Evolutionary conservation across 202 grass and related monocot species (phyloP).

Genomic region (Bolboschoenoplectus hybrid): DNA sequence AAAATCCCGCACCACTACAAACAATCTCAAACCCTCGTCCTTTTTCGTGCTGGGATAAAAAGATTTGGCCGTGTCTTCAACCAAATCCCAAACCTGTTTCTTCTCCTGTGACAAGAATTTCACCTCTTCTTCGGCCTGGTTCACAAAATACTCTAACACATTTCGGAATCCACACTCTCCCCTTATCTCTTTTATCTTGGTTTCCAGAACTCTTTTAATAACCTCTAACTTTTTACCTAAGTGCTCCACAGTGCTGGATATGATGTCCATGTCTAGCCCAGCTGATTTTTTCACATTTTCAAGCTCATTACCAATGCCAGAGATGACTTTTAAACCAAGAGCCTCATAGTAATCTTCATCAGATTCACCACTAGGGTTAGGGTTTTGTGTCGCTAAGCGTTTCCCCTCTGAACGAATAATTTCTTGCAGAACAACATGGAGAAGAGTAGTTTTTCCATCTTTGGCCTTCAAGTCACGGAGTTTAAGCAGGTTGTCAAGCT

Average conservation of each 20-base stretch:
- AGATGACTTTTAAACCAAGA: constrained; percentile 73
- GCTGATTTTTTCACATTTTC: constrained; percentile 81
- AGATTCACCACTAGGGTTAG: constrained; percentile 34
- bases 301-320: constrained; percentile 66
- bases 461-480: constrained; percentile 74
- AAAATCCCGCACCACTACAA: constrained; percentile 78
- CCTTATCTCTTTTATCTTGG: constrained; percentile 25
- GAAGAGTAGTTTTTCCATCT: constrained; percentile 86
- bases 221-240: constrained; percentile 62
- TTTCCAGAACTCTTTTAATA: constrained; percentile 73
- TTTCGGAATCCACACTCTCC: constrained; percentile 84
- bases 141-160: constrained; percentile 51
- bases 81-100: constrained; percentile 58
- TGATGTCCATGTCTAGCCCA: constrained; percentile 64
- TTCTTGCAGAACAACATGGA: constrained; percentile 92
- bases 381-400: constrained; percentile 48
- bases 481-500: constrained; percentile 88
- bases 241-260: constrained; percentile 57
- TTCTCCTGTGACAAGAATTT: constrained; percentile 64
- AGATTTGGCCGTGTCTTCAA: constrained; percentile 41
- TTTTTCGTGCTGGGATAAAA: constrained; percentile 42
- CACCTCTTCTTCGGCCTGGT: constrained; percentile 52
- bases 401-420: constrained; percentile 77
- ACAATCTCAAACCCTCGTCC: constrained; percentile 82
- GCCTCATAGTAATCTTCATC: constrained; percentile 66